Base-by-base conservation (phyloP, 208 protist species). In the Leishmania guyanensis region DNA sequence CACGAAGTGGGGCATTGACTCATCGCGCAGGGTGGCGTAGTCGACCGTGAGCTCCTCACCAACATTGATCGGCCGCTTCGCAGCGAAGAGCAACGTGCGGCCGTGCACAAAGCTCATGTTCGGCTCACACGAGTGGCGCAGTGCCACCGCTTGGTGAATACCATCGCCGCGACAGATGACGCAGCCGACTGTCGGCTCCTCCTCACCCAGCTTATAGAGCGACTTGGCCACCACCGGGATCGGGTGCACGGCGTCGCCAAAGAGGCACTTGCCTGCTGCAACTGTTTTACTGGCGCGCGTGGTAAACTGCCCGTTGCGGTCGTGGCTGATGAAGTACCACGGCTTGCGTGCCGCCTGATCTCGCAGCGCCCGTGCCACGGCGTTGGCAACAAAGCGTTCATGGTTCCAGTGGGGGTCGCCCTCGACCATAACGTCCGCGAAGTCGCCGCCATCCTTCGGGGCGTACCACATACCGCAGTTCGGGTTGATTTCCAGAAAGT, bases 401-500 rank as follows among this genome's bases (percentile, higher is more conserved):
- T 97, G 93, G 70, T 92, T 89, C 92, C 93, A 97, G 73, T 88
- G 87, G 43, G 87, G 83, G 87, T 97, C 93, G 66, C 87, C 87
- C 78, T 92, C 75, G 48, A 97, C 93, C 90, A 95, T 95, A 36
- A 95, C 80, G 75, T 97, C 93, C 22, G 93, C 93, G 78, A 95
- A 97, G 86, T 97, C 93, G 26, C 93, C 93, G 72, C 91, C 92
- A 69, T 95, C 93, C 74, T 93, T 92, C 43, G 90, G 84, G 72
- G 84, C 77, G 82, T 97, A 97, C 92, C 92, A 96, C 93, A 97
- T 96, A 5, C 94, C 94, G 81, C 93, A 96, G 86, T 97, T 97
- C 46, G 93, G 93, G 79, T 97, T 97, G 84, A 97, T 97, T 83
- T 97, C 94, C 22, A 97, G 84, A 77, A 97, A 97, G 84, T 93